Percentiles rank a stretch among this genome's conserved stretches.
Conservation (phyloP, 345 rosid species). For the Camelina sativa region DNA sequence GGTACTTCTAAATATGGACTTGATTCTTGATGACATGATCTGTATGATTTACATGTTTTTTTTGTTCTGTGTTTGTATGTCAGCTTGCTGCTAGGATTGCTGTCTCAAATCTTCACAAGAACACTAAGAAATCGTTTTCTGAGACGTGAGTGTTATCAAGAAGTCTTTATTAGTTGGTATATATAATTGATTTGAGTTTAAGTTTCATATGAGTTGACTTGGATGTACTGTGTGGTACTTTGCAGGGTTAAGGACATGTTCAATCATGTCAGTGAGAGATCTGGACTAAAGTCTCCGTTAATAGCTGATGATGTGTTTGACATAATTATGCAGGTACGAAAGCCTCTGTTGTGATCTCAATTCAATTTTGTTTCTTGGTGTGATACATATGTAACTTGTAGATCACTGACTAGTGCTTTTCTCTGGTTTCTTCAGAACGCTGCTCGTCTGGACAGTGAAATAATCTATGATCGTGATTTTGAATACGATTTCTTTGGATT, state of each 20-base stretch:
- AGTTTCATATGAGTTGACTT: conserved; percentile 1
- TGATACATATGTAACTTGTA: neutral
- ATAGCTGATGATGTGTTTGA: conserved; percentile 93
- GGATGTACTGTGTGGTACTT: conserved; percentile 14
- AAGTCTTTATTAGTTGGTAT: neutral
- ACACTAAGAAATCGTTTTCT: conserved; percentile 88
- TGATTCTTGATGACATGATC: neutral
- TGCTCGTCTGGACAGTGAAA: conserved; percentile 82
- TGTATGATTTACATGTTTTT: neutral
- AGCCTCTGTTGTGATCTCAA: neutral
- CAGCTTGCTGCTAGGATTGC: conserved; percentile 99
- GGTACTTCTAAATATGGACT: neutral
- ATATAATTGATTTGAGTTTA: neutral
- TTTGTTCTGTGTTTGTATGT: conserved; percentile 19
- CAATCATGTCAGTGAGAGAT: conserved; percentile 71
- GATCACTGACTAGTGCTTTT: neutral
- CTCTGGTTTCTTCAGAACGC: conserved; percentile 59
- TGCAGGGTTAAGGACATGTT: conserved; percentile 86
- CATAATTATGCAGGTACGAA: conserved; percentile 73
- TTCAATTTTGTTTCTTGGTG: neutral
- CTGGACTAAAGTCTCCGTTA: conserved; percentile 77
- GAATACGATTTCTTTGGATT: conserved; percentile 94
- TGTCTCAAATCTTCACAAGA: conserved; percentile 97
- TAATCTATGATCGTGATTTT: conserved; percentile 88
- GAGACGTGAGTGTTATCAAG: conserved; percentile 75